Percentiles rank a stretch among this genome's conserved stretches.
Evolutionary conservation across 1,139 yeast species (phyloP).

Genomic region (Suhomyces terraborum): DNA sequence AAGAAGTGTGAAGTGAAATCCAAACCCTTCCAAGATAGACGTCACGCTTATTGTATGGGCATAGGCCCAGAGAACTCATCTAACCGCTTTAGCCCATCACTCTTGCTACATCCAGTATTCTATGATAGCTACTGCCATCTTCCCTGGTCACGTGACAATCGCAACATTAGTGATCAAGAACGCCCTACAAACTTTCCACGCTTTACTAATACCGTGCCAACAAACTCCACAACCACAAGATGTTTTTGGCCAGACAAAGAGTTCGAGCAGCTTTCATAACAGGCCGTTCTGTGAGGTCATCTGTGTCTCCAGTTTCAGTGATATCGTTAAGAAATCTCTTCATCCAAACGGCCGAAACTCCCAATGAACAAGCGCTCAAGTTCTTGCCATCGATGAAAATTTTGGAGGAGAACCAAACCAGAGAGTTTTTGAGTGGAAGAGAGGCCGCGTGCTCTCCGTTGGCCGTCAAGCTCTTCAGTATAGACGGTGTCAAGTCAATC

Average conservation of each 20-base stretch:
- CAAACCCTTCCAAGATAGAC: no score
- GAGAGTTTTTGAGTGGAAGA: conserved; percentile 56
- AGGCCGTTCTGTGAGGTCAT: not conserved
- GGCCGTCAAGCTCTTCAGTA: conserved; percentile 52
- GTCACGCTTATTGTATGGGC: no score
- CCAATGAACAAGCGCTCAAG: conserved; percentile 51
- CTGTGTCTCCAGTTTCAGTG: not conserved
- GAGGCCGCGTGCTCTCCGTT: conserved; percentile 57
- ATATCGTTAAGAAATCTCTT: conserved; percentile 28
- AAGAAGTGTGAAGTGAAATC: no score
- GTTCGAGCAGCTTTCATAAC: conserved; percentile 4
- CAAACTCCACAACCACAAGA: not conserved
- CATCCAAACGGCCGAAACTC: conserved; percentile 46
- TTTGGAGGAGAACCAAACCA: conserved; percentile 48
- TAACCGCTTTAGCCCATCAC: no score
- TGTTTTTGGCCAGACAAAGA: conserved; percentile 2
- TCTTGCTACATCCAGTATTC: no score
- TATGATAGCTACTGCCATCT: no score
- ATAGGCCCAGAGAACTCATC: no score
- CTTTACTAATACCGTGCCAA: not conserved
- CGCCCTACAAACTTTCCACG: no score
- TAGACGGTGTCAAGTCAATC: conserved; percentile 54
- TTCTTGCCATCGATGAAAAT: conserved; percentile 49
- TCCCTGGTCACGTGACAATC: not conserved
- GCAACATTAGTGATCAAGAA: not conserved